Base-by-base conservation (phyloP, 768 basidiomycete genomes). In the Suillus subaureus region DNA sequence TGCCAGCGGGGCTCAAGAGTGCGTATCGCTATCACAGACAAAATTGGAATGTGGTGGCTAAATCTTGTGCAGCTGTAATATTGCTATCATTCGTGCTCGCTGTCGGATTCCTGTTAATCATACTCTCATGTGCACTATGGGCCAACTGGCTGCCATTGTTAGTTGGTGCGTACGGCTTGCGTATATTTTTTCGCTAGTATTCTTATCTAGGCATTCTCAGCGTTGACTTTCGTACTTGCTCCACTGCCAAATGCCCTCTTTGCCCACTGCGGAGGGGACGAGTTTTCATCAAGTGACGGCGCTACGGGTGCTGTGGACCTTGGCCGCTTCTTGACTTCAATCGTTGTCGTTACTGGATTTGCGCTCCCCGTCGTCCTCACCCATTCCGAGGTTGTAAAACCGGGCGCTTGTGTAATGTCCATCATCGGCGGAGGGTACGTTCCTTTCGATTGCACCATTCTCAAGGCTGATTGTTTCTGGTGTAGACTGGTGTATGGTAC, bases 71-170 rank as follows among this genome's bases (percentile, higher is more conserved):
- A 98, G 96, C 95, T 73, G 96, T 99, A 69, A 96, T 99, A 71
- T 84, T 98, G 62, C 89, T 99, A 55, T 96, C 97, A 2, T 98
- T 99, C 79, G 94, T 98, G 62, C 90, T 99, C 60, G 97, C 97
- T 7, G 86, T 97, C 18, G 97, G 97, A n/a, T 99, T 99, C 82
- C 81, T 99, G 65, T 87, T 99, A 74, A 93, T 99, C 73, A 99
- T 99, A 77, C 89, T 99, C 28, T 94, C 94, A 1, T 99, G 97
- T 75, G 97, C 97, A 8, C 81, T 99, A 37, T 99, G 91, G 90
- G 81, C 88, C 16, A 99, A 99, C 77, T 99, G 97, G 97, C 83
- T 99, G 26, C 97, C 97, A 40, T 83, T 99, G 61, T 85, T 99
- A 69, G 97, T 98, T 69, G 97, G 97, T 97, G 70, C 68, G 92